Base-by-base conservation (phyloP, 768 basidiomycete species). In the Boletus pseudopeckii region DNA sequence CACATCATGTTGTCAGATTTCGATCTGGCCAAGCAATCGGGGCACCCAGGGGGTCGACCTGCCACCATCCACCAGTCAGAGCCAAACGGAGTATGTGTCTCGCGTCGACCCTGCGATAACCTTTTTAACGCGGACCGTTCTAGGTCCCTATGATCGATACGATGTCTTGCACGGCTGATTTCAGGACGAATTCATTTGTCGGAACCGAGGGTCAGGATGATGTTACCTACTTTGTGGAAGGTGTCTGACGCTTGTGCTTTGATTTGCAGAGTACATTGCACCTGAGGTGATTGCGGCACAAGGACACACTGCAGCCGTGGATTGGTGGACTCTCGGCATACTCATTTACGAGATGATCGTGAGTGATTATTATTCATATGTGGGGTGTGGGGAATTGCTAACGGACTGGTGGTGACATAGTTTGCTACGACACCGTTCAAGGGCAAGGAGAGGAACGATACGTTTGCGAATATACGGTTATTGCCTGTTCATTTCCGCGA, bases 1-100 rank as follows among this genome's bases (percentile, higher is more conserved):
- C 97, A 99, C 73, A 98, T 99, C 64, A 98, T 98, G 96, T 74
- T 99, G 64, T 98, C 97, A 43, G 97, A 99, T 73, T 99, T 99
- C 72, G 97, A 99, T 75, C 81, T 99, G 33, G 96, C 96, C 18
- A 99, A 98, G 70, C 94, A 96, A 69, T 92, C 92, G 37, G 87
- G 80, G 50, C 91, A 90, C 60, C 85, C 84, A 22, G 90, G 88
- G 24, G 88, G 89, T 49, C 81, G 90, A 64, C 94, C 95, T 26
- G 90, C 88, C 7, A 88, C 85, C 67, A 88, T 98, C 54, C 90
- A 90, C 63, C 82, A 81, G 68, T 88, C 84, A 60, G 93, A 87
- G 63, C 82, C 87, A 32, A 94, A 92, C 70, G 96, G 96, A 70
- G 92, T 93, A 73, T 72, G 86, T 24, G 34, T 61, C 54, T 53